Percentiles rank a stretch among this genome's conserved stretches.
Conservation (phyloP, 192 early-diverging fungal species). For the Nowakowskiella sp. region DNA sequence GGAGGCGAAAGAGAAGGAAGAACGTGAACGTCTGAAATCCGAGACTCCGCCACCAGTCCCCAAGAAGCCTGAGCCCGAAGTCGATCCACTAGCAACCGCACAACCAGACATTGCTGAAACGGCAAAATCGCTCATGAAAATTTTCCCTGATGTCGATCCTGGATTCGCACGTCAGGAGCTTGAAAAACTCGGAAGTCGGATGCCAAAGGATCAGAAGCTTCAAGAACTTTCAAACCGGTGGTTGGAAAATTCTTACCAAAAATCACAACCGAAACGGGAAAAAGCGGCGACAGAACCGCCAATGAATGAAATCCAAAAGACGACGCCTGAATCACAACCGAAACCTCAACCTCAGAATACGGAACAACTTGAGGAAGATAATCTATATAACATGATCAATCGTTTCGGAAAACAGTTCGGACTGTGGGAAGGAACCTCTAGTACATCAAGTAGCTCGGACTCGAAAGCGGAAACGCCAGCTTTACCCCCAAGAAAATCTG, state of each 20-base stretch:
- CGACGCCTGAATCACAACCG: conserved; percentile 7
- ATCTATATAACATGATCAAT: conserved; percentile 15
- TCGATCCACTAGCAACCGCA: conserved; percentile 5
- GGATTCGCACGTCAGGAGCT: conserved; percentile 45
- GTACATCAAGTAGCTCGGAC: conserved; percentile 19
- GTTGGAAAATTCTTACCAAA: conserved; percentile 51
- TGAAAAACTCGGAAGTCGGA: conserved; percentile 34
- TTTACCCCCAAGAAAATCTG: too few relatives aligned
- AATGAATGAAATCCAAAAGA: conserved; percentile 4
- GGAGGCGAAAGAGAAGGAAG: too few relatives aligned
- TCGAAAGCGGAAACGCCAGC: too few relatives aligned
- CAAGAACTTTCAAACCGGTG: conserved; percentile 51
- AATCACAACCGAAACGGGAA: conserved; percentile 2
- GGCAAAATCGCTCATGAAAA: conserved; percentile 27
- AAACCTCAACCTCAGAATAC: conserved; percentile 8
- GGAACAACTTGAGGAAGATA: conserved; percentile 13
- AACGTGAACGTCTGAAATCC: conserved; percentile 2
- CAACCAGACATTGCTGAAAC: conserved; percentile 1
- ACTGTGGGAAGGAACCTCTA: conserved; percentile 17
- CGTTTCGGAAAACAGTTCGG: neutral
- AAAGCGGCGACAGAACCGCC: neutral
- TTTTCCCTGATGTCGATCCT: conserved; percentile 63
- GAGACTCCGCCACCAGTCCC: conserved; percentile 1
- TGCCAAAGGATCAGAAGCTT: conserved; percentile 22
- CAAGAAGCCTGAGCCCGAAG: conserved; percentile 8